Evolutionary conservation across 2,329 filamentous ascomycete genomes (phyloP), one percentile per base, ranked within the genome.

Genomic region (Coleophoma eucalyptorum): DNA sequence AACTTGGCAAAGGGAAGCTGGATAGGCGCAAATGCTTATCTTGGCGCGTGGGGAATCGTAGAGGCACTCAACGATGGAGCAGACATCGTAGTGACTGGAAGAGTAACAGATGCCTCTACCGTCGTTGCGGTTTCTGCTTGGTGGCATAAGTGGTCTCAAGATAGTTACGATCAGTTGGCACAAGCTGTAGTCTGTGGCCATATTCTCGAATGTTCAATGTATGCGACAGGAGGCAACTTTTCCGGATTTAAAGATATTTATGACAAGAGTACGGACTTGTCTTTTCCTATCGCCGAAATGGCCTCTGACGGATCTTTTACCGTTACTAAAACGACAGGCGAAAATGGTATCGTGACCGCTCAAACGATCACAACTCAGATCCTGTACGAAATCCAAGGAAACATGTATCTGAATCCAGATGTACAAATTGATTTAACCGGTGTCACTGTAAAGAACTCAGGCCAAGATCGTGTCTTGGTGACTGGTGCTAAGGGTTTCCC

Each of bases 401-500:
- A 75, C 1, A 76, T 71, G 70, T 82, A 82, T 60, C 78, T 72
- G 67, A 81, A 81, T 63, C 75, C 73, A 0, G 79, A 81, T 55
- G 78, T 81, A 26, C 80, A 74, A 0, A 78, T 78, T 0, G 60
- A 78, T 15, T 65, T 82, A 16, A 65, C 72, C 46, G 66, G 72
- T n/a, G 64, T 80, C 35, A 71, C 68, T 51, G 78, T 81, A 57
- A 73, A 78, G 51, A 72, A 80, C 53, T 49, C 76, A 4, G 71
- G 69, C 2, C 61, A 62, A n/a, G 72, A 81, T 56, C 70, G 77
- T 5, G 75, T 81, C 1, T 71, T 72, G 3, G 50, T 81, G 6
- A 67, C 67, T 21, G 74, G 74, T 15, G 66, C 76, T 18, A 66
- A 66, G 44, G 70, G 67, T 7, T 62, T 62, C 2, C 68, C 73